Evolutionary conservation across 2,329 filamentous ascomycete genomes (phyloP), one percentile per base, ranked within the genome.

Genomic region (Aspergillus candidus): DNA sequence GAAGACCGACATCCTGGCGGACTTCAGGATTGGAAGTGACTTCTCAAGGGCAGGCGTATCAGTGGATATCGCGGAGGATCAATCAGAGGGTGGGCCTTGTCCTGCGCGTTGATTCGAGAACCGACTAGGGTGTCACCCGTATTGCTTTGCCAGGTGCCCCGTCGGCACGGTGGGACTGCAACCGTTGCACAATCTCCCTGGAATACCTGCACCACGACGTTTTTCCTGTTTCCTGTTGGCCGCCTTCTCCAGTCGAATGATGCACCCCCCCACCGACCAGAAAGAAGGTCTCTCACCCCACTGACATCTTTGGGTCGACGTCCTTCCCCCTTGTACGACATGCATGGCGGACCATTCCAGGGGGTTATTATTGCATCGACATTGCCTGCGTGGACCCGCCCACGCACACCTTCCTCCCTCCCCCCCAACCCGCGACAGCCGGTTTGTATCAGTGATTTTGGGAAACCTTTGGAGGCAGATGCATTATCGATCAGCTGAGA

Each of bases 271-370:
- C 17, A 40, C 42, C 14, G 35, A 30, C 18, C 35, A 35, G n/a
- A 32, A 31, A 43, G 31, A 42, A 32, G 42, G 35, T 47, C 36
- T 32, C 34, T 36, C 43, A 34, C 35, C 33, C 41, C 38, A 33
- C 30, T 41, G 37, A 36, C n/a, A 8, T 43, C 40, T 22, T 31
- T 36, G 43, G 48, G 44, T 36, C 38, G 22, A 38, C 22, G 6
- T 50, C 32, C 35, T 44, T 36, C 42, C 41, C 43, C 53, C 54
- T 53, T 54, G 54, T 54, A 55, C 53, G 45, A 54, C 48, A 39
- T 53, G 51, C 54, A 53, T 54, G 34, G 41, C 40, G 46, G 43
- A 35, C 43, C 33, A 43, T 41, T 33, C 27, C 41, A 32, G 39
- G 36, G 22, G 30, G 44, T 32, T 34, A 37, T 44, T 39, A 39